A percentile compares a stretch with the other conserved stretches of the same genome.
These are phyloP conservation scores for Quercus phellos DNA, from an alignment of 331 rosid genomes.

Conservation along the genomic window DNA sequence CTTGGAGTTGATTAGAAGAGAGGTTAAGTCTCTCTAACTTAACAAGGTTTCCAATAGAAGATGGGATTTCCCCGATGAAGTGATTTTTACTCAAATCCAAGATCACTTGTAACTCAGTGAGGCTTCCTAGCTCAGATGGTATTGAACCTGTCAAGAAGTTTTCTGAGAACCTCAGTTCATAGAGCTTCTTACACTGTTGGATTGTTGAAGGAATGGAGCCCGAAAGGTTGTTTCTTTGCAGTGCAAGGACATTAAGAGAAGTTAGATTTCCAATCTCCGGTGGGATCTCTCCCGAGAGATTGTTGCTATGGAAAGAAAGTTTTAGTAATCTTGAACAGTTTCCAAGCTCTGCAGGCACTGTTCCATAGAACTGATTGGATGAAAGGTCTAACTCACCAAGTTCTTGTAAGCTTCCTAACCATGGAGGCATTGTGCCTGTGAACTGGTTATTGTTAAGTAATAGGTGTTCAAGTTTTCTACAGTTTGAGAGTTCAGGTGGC, in stretches of 20 bases:
- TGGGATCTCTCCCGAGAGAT: conserved; percentile 42
- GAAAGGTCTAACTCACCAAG: conserved; percentile 80
- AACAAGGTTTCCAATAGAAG: conserved; percentile 66
- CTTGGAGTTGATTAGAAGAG: conserved; percentile 69
- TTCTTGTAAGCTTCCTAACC: conserved; percentile 38
- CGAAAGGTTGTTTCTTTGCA: conserved; percentile 37
- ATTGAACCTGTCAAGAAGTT: conserved; percentile 54
- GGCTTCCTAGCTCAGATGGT: conserved; percentile 66
- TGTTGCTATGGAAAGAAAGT: conserved; percentile 41
- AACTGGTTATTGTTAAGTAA: conserved; percentile 35
- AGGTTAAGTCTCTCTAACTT: conserved; percentile 83
- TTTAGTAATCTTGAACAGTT: conserved; percentile 45
- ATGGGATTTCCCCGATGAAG: conserved; percentile 66
- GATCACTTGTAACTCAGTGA: conserved; percentile 75
- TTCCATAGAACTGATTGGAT: conserved; percentile 47
- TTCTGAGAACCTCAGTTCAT: conserved; percentile 81
- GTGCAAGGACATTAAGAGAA: conserved; percentile 61
- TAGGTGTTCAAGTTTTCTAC: conserved; percentile 40
- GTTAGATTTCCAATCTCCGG: conserved; percentile 51
- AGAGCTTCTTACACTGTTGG: conserved; percentile 66
- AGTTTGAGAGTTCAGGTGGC: conserved; percentile 32
- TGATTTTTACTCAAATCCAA: conserved; percentile 69
- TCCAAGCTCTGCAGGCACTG: conserved; percentile 39
- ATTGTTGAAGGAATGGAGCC: conserved; percentile 42
- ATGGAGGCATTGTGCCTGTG: conserved; percentile 32